Base-by-base conservation (phyloP, 305 asterid species). In the Stenogyne calaminthoides region DNA sequence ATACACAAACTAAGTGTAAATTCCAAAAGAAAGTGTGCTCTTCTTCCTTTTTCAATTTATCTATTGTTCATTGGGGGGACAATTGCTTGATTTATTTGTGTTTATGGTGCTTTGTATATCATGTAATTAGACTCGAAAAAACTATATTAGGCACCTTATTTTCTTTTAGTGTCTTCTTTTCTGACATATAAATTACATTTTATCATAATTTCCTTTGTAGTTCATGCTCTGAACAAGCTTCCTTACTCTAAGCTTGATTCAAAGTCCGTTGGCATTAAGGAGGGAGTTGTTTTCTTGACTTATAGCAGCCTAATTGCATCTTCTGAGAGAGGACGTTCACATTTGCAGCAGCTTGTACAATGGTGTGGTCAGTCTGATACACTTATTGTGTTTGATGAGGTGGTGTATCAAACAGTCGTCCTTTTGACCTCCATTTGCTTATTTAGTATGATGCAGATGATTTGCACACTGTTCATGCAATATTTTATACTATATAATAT, bases 231-330 rank as follows among this genome's bases (percentile, higher is more conserved):
- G 84, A 95, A 95, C 95, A 95, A 95, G 91, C 98, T 95, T 76
- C 91, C 99, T 76, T 95, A 95, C 81, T 84, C 98, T 73, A 95
- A 92, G 87, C 98, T 95, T 75, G 99, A 90, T 80, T 89, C 98
- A n/a, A 91, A 89, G 85, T 74, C 91, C 46, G 91, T 89, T 79
- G 96, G 95, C 78, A 55, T 95, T 46, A 92, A 73, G 80, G 99
- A 88, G 78, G 99, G 99, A 78, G 96, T 95, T 77, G 82, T 95
- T 77, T 92, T 92, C 91, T 84, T 82, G 89, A 95, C 99, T 51
- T 95, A 95, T 82, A 95, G 93, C 86, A 92, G 99, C 86, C 95
- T 95, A 78, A 95, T 95, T 83, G 97, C 99, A 69, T 92, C 99
- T 77, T 89, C 98, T 14, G 99, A 92, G 87, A 95, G 67, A 85